phyloP scores from a whole-genome alignment of 1,284 basidiomycete species.

The Abortiporus biennis region DNA sequence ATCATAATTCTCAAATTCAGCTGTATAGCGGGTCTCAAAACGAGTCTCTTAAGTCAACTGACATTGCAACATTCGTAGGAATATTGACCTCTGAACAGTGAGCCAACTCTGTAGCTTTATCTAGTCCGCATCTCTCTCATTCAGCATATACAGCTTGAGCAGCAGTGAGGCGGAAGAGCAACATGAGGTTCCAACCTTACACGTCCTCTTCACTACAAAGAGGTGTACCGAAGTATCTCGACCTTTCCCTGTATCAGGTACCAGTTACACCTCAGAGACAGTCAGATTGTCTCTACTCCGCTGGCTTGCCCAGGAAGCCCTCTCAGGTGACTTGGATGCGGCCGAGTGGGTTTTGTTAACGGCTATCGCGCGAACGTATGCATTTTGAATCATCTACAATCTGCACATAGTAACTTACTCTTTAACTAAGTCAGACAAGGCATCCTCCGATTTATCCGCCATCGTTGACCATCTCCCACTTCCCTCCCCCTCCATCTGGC shows the following conservation, averaged over 20 bases:
- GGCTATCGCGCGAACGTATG: slow-evolving; percentile 63
- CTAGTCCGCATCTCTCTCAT: slow-evolving; percentile 2
- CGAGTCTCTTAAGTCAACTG: slow-evolving; percentile 48
- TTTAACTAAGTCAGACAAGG: slow-evolving; percentile 59
- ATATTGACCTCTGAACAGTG: slow-evolving; percentile 61
- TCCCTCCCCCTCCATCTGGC: slow-evolving; percentile 37
- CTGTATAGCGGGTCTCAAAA: slow-evolving; percentile 44
- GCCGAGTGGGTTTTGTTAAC: slow-evolving; percentile 77
- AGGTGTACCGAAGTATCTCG: slow-evolving; percentile 36
- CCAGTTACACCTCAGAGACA: slow-evolving; percentile 14
- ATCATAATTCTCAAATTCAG: slow-evolving; percentile 24
- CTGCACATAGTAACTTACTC: slow-evolving; percentile 8
- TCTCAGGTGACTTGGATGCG: slow-evolving; percentile 62
- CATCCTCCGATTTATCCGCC: slow-evolving; percentile 64
- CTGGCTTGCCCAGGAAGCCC: slow-evolving; percentile 65
- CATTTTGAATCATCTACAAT: slow-evolving; percentile 8
- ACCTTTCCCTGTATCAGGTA: slow-evolving; percentile 24
- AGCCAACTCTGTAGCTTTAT: slow-evolving; percentile 19
- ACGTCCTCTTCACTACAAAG: slow-evolving; percentile 52
- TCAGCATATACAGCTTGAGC: slow-evolving; percentile 23
- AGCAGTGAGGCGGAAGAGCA: slow-evolving; percentile 27
- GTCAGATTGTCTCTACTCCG: slow-evolving; percentile 52
- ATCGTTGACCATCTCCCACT: slow-evolving; percentile 57
- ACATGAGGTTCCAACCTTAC: slow-evolving; percentile 53
- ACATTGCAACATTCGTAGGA: slow-evolving; percentile 62